Conservation (phyloP, 805 yeast genomes). For the Candida nanaspora region DNA sequence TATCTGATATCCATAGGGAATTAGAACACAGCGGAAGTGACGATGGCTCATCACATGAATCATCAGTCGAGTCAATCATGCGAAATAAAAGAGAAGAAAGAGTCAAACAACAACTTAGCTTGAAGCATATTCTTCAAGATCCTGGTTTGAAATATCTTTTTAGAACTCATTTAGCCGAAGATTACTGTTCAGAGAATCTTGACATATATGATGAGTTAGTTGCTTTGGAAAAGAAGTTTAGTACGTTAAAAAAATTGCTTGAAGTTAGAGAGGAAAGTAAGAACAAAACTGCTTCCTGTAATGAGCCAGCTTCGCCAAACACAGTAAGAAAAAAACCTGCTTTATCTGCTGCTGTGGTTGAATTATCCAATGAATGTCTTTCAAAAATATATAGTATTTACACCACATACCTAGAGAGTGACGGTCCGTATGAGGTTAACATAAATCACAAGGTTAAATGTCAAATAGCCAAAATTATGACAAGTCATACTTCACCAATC, state of each 20-base stretch:
- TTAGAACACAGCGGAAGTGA: no score
- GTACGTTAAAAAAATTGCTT: slow-evolving; percentile 33
- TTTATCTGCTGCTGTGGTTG: slow-evolving; percentile 30
- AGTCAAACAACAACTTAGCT: slow-evolving; percentile 6
- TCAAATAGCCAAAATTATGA: slow-evolving; percentile 5
- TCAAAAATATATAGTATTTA: slow-evolving; percentile 59
- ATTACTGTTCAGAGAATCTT: slow-evolving; percentile 69
- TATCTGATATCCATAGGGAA: no score
- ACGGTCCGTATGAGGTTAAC: slow-evolving; percentile 66
- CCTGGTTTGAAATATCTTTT: slow-evolving; percentile 72
- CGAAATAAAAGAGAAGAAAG: neutral
- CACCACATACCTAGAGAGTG: slow-evolving; percentile 54
- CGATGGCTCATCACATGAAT: neutral
- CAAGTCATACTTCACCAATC: slow-evolving; percentile 3
- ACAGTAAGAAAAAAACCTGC: slow-evolving; percentile 21
- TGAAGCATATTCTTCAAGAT: slow-evolving; percentile 49
- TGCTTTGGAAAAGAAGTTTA: slow-evolving; percentile 41
- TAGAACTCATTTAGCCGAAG: slow-evolving; percentile 54
- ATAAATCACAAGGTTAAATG: slow-evolving; percentile 49
- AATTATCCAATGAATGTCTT: slow-evolving; percentile 46
- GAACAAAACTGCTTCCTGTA: no score
- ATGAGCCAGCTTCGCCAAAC: slow-evolving; percentile 7
- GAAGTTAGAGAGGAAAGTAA: slow-evolving; percentile 13
- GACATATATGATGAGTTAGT: slow-evolving; percentile 59
- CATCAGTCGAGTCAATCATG: neutral